Base-by-base conservation (phyloP, 768 basidiomycete species). In the Mycena haematopus region DNA sequence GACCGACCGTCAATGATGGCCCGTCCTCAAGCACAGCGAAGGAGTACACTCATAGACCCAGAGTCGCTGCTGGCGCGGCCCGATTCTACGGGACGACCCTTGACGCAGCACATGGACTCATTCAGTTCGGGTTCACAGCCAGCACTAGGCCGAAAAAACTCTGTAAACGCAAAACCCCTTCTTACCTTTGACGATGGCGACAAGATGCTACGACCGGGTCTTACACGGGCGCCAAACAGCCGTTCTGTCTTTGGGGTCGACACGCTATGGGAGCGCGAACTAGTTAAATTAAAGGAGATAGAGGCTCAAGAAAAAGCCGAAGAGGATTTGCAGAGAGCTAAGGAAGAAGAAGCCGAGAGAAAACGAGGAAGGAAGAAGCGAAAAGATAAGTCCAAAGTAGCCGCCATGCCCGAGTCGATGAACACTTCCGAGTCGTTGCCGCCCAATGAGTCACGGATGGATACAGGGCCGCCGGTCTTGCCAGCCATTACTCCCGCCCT, bases 161-260 rank as follows among this genome's bases (percentile, higher is more conserved):
- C 90, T 17, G 67, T 75, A 0, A 81, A 81, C 53, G 75, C 80
- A n/a, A 85, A 84, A 69, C 88, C 90, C n/a, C 76, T 93, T 25
- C 78, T 92, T 17, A 84, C 84, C 63, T 86, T 90, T 66, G 86
- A 87, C 27, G 82, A 84, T 24, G 84, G 83, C 22, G 76, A 78
- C 21, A 78, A 78, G 45, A 68, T 70, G 57, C 60, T 63, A 52
- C 75, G 64, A 52, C 66, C 66, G 65, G 68, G 27, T 58, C 69
- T 51, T 73, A 40, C 73, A 73, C 33, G 67, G 72, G 9, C 73
- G 70, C 58, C 80, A 0, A 80, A 77, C 44, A 84, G 82, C 40
- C 85, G 84, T 60, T 95, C 94, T n/a, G 93, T 96, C 11, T 97
- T 96, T 70, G 95, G 95, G 2, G 90, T 92, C 1, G 95, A 97